These are phyloP conservation scores for Mitragyna speciosa DNA, from an alignment of 257 asterid species.

Conservation along the genomic window DNA sequence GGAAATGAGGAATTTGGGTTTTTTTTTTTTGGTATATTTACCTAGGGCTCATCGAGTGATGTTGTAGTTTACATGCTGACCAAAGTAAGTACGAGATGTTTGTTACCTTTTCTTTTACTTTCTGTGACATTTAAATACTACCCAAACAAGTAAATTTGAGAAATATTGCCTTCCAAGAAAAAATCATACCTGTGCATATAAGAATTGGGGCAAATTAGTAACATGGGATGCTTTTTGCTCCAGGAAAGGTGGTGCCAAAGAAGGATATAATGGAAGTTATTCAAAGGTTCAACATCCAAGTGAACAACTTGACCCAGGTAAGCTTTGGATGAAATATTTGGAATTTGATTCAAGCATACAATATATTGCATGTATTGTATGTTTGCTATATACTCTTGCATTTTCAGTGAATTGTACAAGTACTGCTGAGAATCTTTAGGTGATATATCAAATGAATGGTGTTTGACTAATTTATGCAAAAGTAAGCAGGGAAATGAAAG, in stretches of 20 bases:
- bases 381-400: neutral
- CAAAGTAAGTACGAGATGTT: neutral
- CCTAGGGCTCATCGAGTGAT: neutral
- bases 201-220: neutral
- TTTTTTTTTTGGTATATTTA: neutral
- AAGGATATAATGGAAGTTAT: constrained; percentile 61
- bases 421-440: neutral
- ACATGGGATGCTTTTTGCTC: constrained; percentile 15
- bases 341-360: neutral
- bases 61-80: neutral
- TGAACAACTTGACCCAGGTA: constrained; percentile 94
- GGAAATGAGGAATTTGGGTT: neutral
- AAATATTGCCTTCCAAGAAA: neutral
- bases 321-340: constrained; percentile 32
- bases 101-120: neutral
- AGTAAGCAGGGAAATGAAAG: neutral
- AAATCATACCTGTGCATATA: neutral
- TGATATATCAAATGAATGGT: neutral
- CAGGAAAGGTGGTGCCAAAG: constrained; percentile 69
- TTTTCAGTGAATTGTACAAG: neutral
- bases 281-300: constrained; percentile 87
- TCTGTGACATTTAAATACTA: neutral
- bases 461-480: neutral
- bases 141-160: neutral
- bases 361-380: neutral